phyloP scores from a whole-genome alignment of 2,329 filamentous ascomycete genomes.

The Ophiostoma quercus region DNA sequence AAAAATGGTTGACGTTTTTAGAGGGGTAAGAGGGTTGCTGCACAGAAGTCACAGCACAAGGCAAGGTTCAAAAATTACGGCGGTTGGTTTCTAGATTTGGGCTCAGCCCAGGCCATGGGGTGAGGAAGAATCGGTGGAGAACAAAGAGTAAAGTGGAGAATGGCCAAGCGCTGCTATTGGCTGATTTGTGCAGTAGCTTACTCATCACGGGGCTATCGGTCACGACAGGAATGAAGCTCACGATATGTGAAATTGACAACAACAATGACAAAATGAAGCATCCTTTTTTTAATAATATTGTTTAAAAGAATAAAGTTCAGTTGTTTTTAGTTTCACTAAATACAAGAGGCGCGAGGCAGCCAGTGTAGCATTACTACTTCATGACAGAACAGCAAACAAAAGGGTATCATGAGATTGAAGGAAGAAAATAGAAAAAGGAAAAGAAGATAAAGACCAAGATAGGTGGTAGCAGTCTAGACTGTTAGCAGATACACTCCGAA shows the following conservation, averaged over 20 bases:
- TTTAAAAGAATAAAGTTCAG: too few relatives aligned
- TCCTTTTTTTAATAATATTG: too few relatives aligned
- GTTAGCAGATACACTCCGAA: neutral
- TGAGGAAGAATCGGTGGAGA: neutral
- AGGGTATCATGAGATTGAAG: constrained; percentile 5
- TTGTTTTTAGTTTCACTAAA: too few relatives aligned
- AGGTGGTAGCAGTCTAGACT: neutral
- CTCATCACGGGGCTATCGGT: constrained; percentile 1
- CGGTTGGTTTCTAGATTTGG: constrained; percentile 19
- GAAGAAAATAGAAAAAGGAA: neutral
- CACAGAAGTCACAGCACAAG: constrained; percentile 8
- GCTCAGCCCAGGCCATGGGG: constrained; percentile 15
- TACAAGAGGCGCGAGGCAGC: neutral
- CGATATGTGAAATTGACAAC: neutral
- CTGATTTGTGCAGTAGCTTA: neutral
- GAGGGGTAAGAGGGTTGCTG: constrained; percentile 19
- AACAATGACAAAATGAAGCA: too few relatives aligned
- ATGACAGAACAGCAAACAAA: neutral
- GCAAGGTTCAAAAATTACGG: constrained; percentile 20
- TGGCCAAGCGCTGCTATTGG: neutral
- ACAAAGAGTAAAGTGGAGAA: neutral
- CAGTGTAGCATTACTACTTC: neutral
- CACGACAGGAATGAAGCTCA: neutral
- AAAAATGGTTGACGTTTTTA: constrained; percentile 6
- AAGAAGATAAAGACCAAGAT: neutral